phyloP scores from a whole-genome alignment of 257 asterid genomes.

The Nicotiana paniculata region DNA sequence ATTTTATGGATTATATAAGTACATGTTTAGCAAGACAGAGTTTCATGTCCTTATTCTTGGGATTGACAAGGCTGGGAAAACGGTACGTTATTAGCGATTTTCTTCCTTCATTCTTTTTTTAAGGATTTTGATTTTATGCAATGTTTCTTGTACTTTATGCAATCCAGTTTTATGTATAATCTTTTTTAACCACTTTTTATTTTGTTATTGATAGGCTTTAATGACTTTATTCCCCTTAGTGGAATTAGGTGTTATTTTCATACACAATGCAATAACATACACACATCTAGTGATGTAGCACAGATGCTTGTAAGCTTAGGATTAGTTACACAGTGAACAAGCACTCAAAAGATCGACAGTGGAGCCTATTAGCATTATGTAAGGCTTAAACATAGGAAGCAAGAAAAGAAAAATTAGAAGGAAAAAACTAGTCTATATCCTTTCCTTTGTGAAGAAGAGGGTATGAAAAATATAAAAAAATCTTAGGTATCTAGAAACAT shows the following conservation, averaged over 20 bases:
- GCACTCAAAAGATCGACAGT: no score
- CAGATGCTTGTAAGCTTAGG: no score
- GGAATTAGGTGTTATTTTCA: not conserved
- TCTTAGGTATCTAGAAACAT: not conserved
- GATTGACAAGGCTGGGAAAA: conserved; percentile 90
- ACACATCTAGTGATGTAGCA: not conserved
- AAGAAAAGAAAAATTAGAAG: not conserved
- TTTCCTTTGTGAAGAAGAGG: not conserved
- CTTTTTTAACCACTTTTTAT: not conserved
- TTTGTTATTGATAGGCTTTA: not conserved
- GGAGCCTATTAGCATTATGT: no score
- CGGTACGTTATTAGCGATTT: conserved; percentile 30
- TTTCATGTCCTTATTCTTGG: conserved; percentile 95
- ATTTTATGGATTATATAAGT: conserved; percentile 76
- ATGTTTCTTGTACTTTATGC: not conserved
- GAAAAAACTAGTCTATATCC: not conserved
- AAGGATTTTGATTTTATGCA: not conserved
- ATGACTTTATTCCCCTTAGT: not conserved
- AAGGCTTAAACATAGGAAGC: not conserved
- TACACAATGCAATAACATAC: not conserved
- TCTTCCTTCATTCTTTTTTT: not conserved
- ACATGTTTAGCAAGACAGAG: conserved; percentile 81
- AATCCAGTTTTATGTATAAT: not conserved
- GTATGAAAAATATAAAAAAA: not conserved
- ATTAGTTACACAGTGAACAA: no score